A percentile compares a stretch with the other conserved stretches of the same genome.
These are phyloP conservation scores for Globisporangium parvum DNA, from an alignment of 352 stramenopile genomes.

Conservation along the genomic window DNA sequence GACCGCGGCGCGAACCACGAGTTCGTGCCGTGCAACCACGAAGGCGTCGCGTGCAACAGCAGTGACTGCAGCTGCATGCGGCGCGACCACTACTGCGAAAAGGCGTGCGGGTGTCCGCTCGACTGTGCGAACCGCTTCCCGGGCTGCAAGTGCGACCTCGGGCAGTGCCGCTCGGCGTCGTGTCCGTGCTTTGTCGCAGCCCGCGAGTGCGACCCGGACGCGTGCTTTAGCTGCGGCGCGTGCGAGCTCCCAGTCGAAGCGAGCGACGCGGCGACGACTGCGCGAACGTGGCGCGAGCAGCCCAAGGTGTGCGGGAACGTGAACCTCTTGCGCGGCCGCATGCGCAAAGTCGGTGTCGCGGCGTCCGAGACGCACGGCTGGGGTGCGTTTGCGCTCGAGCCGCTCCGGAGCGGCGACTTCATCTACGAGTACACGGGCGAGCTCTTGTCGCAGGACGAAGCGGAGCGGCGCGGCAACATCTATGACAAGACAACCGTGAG, in stretches of 20 bases:
- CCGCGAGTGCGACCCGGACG: slow-evolving; percentile 68
- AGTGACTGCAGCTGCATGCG: slow-evolving; percentile 72
- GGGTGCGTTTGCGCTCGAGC: slow-evolving; percentile 60
- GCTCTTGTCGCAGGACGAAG: slow-evolving; percentile 86
- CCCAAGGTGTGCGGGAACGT: slow-evolving; percentile 63
- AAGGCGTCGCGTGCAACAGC: slow-evolving; percentile 44
- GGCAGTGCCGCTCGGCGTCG: slow-evolving; percentile 44
- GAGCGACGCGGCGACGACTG: slow-evolving; percentile 22
- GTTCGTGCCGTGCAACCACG: slow-evolving; percentile 63
- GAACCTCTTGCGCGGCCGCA: slow-evolving; percentile 54
- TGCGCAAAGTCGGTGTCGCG: slow-evolving; percentile 47
- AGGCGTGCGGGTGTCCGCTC: slow-evolving; percentile 45
- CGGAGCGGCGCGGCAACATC: slow-evolving; percentile 79
- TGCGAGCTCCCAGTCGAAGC: slow-evolving; percentile 52
- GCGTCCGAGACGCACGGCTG: slow-evolving; percentile 66
- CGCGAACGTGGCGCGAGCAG: slow-evolving; percentile 19
- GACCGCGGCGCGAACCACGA: slow-evolving; percentile 73
- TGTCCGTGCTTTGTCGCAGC: slow-evolving; percentile 70
- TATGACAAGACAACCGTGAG: slow-evolving; percentile 88
- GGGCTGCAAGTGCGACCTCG: slow-evolving; percentile 53
- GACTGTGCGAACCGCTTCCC: slow-evolving; percentile 78
- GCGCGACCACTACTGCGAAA: slow-evolving; percentile 78
- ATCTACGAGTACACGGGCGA: slow-evolving; percentile 90
- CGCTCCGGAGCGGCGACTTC: slow-evolving; percentile 53
- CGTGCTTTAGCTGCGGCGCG: slow-evolving; percentile 59